A percentile compares a stretch with the other conserved stretches of the same genome.
phyloP scores from a whole-genome alignment of 768 basidiomycete genomes.

The Boletus barrowsii region DNA sequence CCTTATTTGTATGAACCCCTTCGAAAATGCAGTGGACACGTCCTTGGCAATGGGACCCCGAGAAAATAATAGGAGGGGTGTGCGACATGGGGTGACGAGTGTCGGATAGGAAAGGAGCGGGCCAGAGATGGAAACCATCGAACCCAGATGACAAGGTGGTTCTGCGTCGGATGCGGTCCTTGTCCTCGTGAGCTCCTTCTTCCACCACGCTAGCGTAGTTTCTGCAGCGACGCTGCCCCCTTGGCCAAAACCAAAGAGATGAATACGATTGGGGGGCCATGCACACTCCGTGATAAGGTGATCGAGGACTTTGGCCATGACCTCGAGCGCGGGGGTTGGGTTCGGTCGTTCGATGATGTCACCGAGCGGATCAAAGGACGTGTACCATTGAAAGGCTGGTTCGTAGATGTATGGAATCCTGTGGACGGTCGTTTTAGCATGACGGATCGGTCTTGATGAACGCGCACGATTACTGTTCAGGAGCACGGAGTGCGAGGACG shows the following conservation, averaged over 20 bases:
- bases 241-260: slow-evolving; percentile 86
- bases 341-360: slow-evolving; percentile 69
- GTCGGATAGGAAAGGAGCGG: slow-evolving; percentile 80
- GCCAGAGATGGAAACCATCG: slow-evolving; percentile 66
- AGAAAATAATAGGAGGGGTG: slow-evolving; percentile 60
- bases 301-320: slow-evolving; percentile 49
- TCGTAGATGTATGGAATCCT: slow-evolving; percentile 80
- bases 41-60: slow-evolving; percentile 45
- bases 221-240: slow-evolving; percentile 80
- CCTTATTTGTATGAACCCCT: slow-evolving; percentile 50
- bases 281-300: slow-evolving; percentile 57
- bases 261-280: slow-evolving; percentile 71
- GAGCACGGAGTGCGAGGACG: slow-evolving; percentile 73
- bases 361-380: slow-evolving; percentile 76
- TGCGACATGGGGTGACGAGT: slow-evolving; percentile 45
- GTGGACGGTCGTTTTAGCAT: slow-evolving; percentile 12
- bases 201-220: slow-evolving; percentile 58
- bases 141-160: slow-evolving; percentile 47
- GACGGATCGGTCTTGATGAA: background rate
- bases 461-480: slow-evolving; percentile 57
- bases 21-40: slow-evolving; percentile 53
- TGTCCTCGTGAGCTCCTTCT: slow-evolving; percentile 23
- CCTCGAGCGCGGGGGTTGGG: slow-evolving; percentile 63
- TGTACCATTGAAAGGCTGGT: slow-evolving; percentile 83
- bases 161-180: slow-evolving; percentile 6